These are phyloP conservation scores for Sporopachydermia quercuum DNA, from an alignment of 805 yeast genomes.

Conservation along the genomic window DNA sequence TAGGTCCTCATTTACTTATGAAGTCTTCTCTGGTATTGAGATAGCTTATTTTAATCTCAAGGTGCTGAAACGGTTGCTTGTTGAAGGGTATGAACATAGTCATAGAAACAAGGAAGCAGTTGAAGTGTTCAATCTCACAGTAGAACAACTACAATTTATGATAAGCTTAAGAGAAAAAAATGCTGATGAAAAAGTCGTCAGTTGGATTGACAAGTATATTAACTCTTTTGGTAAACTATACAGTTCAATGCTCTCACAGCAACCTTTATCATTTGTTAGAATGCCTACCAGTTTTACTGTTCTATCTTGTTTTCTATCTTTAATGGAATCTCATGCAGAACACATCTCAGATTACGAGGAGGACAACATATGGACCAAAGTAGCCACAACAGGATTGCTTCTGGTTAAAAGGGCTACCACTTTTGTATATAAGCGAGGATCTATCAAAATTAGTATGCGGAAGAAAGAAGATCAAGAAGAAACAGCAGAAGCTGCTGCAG, in stretches of 20 bases:
- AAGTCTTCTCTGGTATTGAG: constrained; percentile 41
- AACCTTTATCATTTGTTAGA: constrained; percentile 58
- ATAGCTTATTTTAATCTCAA: constrained; percentile 69
- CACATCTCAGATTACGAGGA: constrained; percentile 32
- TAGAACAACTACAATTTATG: constrained; percentile 45
- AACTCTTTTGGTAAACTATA: constrained; percentile 67
- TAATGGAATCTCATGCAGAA: constrained; percentile 52
- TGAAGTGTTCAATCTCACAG: constrained; percentile 43
- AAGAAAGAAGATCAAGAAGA: constrained; percentile 54
- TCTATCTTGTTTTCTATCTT: constrained; percentile 40
- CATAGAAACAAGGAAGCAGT: constrained; percentile 40
- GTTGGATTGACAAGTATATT: constrained; percentile 48
- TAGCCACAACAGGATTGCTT: constrained; percentile 42
- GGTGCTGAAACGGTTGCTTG: constrained; percentile 53
- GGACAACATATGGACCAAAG: constrained; percentile 58
- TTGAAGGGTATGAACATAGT: constrained; percentile 63
- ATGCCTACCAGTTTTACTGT: constrained; percentile 50
- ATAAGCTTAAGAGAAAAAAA: constrained; percentile 35
- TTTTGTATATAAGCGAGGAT: constrained; percentile 50
- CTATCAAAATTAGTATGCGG: constrained; percentile 38
- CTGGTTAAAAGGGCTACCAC: constrained; percentile 51
- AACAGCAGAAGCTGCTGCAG: constrained; percentile 37
- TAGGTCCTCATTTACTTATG: constrained; percentile 14
- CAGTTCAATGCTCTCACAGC: constrained; percentile 37
- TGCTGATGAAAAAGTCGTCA: constrained; percentile 21